phyloP scores from a whole-genome alignment of 148 eudicot genomes.

The Rhododendron ferrugineum region DNA sequence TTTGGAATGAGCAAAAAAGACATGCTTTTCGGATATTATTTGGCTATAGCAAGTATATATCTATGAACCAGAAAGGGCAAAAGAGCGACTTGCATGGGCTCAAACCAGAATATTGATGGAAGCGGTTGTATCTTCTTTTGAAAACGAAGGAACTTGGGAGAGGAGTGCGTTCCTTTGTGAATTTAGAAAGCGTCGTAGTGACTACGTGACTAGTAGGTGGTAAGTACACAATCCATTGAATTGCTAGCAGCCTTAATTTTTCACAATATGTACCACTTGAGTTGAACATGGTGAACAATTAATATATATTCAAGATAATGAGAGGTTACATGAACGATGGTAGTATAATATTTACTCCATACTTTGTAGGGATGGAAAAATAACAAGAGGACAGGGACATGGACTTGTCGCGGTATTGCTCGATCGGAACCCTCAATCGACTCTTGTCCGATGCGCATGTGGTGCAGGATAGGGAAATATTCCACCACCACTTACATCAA shows the following conservation, averaged over 20 bases:
- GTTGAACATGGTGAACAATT: background rate
- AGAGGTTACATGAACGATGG: too few relatives aligned
- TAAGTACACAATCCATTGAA: background rate
- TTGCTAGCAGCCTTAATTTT: background rate
- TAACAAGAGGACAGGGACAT: background rate
- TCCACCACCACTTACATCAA: background rate
- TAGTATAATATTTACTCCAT: background rate
- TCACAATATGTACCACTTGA: background rate
- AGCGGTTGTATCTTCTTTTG: background rate
- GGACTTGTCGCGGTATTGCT: background rate
- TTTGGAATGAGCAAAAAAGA: background rate
- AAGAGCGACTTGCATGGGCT: background rate
- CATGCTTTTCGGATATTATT: background rate
- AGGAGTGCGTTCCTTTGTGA: background rate
- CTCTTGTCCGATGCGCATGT: background rate
- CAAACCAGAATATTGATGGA: background rate
- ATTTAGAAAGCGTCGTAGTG: background rate
- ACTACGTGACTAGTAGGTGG: background rate
- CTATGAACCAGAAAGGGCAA: background rate
- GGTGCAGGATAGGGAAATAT: background rate
- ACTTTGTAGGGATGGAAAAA: background rate
- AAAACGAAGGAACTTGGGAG: background rate
- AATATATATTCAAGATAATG: background rate
- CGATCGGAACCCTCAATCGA: background rate
- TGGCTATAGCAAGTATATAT: background rate